Conservation (phyloP, 2,329 filamentous ascomycete genomes). For the Diplodia seriata region DNA sequence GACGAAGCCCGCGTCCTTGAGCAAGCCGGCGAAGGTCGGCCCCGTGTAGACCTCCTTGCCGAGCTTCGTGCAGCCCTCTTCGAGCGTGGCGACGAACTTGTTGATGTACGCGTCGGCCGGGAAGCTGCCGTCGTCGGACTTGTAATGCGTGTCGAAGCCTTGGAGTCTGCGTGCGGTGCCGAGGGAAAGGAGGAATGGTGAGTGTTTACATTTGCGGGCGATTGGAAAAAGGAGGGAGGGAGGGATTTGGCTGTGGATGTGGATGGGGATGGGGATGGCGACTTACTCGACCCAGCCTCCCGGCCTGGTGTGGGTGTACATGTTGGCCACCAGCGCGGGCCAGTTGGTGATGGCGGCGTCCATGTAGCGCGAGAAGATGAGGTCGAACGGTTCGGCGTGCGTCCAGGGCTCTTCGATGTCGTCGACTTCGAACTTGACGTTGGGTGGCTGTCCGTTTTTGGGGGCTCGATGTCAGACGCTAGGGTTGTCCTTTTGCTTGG, state of each 20-base stretch:
- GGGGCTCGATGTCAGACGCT: not conserved
- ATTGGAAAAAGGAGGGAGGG: not conserved
- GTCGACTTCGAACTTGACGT: conserved; percentile 67
- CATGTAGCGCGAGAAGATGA: conserved; percentile 62
- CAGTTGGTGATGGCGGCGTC: conserved; percentile 62
- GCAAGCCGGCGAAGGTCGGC: conserved; percentile 47
- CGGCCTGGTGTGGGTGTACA: conserved; percentile 45
- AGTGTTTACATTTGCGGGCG: too few species aligned
- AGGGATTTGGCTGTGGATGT: not conserved
- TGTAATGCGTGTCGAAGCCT: conserved; percentile 52
- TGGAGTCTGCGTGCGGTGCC: conserved; percentile 41
- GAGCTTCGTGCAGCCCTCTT: conserved; percentile 25
- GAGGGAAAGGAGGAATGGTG: too few species aligned
- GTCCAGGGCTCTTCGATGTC: conserved; percentile 66
- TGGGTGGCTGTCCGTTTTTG: conserved; percentile 53
- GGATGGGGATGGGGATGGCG: too few species aligned
- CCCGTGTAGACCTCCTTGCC: conserved; percentile 50
- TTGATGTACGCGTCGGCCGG: conserved; percentile 10
- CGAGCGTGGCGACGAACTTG: not conserved
- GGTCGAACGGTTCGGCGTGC: conserved; percentile 61
- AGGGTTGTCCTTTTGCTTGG: too few species aligned
- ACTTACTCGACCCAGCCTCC: conserved; percentile 58
- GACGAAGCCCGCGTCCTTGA: conserved; percentile 52
- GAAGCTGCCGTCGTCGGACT: conserved; percentile 47
- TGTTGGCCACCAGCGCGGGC: conserved; percentile 56